Percentiles rank a stretch among this genome's conserved stretches.
Conservation (phyloP, 2,329 filamentous ascomycete genomes). For the Fusarium sp. region DNA sequence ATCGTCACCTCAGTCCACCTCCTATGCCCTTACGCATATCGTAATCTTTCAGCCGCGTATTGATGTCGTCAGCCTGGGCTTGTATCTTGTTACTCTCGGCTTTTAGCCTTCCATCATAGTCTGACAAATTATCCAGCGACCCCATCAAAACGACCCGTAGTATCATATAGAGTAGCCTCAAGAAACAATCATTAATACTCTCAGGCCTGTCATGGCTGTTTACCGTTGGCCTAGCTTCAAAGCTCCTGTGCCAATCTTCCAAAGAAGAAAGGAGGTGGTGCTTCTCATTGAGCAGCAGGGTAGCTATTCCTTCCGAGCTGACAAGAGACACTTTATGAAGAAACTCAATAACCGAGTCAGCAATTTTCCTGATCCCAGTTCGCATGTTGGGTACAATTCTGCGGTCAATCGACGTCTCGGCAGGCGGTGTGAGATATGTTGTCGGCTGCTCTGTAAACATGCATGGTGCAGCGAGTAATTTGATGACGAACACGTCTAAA, state of each 20-base stretch:
- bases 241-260: slow-evolving; percentile 50
- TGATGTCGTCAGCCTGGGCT: slow-evolving; percentile 46
- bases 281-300: slow-evolving; percentile 49
- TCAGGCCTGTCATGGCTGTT: slow-evolving; percentile 36
- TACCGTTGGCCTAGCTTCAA: slow-evolving; percentile 44
- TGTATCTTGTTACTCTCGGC: slow-evolving; percentile 51
- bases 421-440: slow-evolving; percentile 23
- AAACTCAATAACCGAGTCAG: slow-evolving; percentile 50
- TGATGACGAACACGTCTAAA: slow-evolving; percentile 58
- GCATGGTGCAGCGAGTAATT: slow-evolving; percentile 57
- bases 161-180: slow-evolving; percentile 52
- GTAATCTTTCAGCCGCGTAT: slow-evolving; percentile 51
- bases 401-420: slow-evolving; percentile 43
- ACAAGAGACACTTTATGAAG: slow-evolving; percentile 49
- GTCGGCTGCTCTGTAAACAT: slow-evolving; percentile 53
- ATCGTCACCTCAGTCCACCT: background rate
- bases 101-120: slow-evolving; percentile 46
- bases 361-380: slow-evolving; percentile 51
- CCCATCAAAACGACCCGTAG: slow-evolving; percentile 53
- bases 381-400: slow-evolving; percentile 55
- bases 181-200: slow-evolving; percentile 51
- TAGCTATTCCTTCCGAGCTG: slow-evolving; percentile 40
- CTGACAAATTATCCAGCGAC: slow-evolving; percentile 48
- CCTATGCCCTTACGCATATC: slow-evolving; percentile 18
- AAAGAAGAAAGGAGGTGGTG: slow-evolving; percentile 49